Evolutionary conservation across 495 filamentous ascomycete species (phyloP), one percentile per base, ranked within the genome.

Genomic region (Evansstolkia leycettana): DNA sequence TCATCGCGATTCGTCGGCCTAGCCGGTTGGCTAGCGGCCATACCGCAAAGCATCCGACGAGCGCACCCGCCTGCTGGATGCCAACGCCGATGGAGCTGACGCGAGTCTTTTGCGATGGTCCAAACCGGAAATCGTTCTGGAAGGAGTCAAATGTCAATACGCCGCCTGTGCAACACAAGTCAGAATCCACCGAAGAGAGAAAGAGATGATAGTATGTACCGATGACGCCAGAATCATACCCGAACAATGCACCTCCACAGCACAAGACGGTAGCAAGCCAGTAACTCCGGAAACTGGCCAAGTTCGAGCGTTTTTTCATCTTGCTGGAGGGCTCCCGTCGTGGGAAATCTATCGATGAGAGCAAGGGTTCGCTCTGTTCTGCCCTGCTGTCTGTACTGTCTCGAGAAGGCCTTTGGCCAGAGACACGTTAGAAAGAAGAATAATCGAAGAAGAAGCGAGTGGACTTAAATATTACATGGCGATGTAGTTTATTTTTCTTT

Each of bases 241-340:
- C 62, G 33, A 65, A 65, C 10, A 65, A 39, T 2, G 58, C 47
- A 7, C 59, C 59, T n/a, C 62, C 62, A 42, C 56, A 64, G 33
- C 62, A 65, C 3, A 64, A 50, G 2, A 73, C 60, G 3, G 52
- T 49, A 10, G 67, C 67, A 6, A 76, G 57, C 61, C 62, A 74
- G 46, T 72, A 76, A 9, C 67, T 67, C 31, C 70, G 58, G 26
- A 65, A 49, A 46, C 44, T 60, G 44, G 39, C 62, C 38, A 46
- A 51, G 16, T 29, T 48, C 28, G 15, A 38, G 31, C 18, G 17
- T 35, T 20, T 50, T 67, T 52, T 37, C 46, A 47, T 4, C 5
- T 5, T 29, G 14, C 14, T n/a, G 28, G 28, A 29, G 20, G 9
- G 5, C 20, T 35, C 31, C 18, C 17, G 33, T 37, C 32, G 34